Evolutionary conservation across 2,329 filamentous ascomycete species (phyloP).

Genomic region (Clarireedia paspali): DNA sequence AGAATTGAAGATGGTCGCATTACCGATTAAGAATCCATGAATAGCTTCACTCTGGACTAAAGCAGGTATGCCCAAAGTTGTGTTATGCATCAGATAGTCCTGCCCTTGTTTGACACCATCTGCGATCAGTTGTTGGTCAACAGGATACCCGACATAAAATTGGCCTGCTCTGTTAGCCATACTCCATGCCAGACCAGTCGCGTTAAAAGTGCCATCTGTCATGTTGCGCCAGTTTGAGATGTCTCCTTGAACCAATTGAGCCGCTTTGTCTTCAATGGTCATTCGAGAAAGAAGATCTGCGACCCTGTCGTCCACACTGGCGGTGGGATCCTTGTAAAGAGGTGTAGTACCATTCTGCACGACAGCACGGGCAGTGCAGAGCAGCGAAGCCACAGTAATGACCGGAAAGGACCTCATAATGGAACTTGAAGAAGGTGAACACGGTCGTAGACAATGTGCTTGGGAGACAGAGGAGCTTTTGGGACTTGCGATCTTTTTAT

Average conservation of each 20-base stretch:
- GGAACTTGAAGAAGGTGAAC: background rate
- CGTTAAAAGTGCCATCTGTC: conserved; percentile 59
- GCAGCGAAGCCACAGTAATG: background rate
- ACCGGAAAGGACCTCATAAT: conserved; percentile 4
- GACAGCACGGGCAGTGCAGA: background rate
- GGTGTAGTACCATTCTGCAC: conserved; percentile 23
- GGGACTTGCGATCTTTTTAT: conserved; percentile 2
- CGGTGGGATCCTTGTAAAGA: conserved; percentile 56
- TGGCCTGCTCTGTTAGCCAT: conserved; percentile 46
- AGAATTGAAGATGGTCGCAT: conserved; percentile 73
- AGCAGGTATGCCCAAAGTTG: conserved; percentile 62
- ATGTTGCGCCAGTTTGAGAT: conserved; percentile 66
- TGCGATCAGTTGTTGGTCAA: conserved; percentile 55
- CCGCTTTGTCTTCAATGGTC: conserved; percentile 67
- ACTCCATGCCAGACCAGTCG: conserved; percentile 57
- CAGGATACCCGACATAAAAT: conserved; percentile 64
- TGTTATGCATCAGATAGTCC: conserved; percentile 60
- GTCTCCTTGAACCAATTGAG: conserved; percentile 63
- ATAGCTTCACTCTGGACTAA: conserved; percentile 69
- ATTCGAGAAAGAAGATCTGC: conserved; percentile 62
- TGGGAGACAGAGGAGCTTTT: background rate
- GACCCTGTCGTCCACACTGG: conserved; percentile 56
- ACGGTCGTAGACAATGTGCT: background rate
- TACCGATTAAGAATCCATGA: conserved; percentile 63
- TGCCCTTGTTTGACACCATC: conserved; percentile 57